Conservation (phyloP, 2,329 filamentous ascomycete species). For the Sphaerulina musiva region DNA sequence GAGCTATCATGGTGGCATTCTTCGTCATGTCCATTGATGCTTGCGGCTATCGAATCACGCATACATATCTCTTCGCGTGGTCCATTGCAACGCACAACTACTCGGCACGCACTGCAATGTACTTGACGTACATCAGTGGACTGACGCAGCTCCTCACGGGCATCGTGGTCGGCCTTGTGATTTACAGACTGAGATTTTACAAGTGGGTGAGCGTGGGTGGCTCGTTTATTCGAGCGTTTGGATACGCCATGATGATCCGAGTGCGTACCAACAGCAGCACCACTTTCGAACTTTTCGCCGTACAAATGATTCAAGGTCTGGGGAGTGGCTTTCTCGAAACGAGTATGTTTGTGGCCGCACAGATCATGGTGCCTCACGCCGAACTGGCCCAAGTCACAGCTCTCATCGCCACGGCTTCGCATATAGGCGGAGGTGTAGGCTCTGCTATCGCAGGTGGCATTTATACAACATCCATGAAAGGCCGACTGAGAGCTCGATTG, state of each 20-base stretch:
- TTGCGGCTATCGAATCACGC: conserved; percentile 41
- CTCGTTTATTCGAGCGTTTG: conserved; percentile 40
- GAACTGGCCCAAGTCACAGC: conserved; percentile 47
- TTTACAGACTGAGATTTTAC: conserved; percentile 41
- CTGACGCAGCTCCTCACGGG: conserved; percentile 35
- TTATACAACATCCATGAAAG: conserved; percentile 44
- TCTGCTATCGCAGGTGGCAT: conserved; percentile 43
- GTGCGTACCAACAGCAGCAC: conserved; percentile 42
- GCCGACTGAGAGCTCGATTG: conserved; percentile 35
- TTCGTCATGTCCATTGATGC: conserved; percentile 40
- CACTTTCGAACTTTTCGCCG: conserved; percentile 42
- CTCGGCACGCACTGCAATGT: conserved; percentile 39
- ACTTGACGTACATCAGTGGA: conserved; percentile 33
- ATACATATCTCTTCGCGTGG: conserved; percentile 48
- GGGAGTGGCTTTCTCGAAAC: conserved; percentile 45
- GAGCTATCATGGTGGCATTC: conserved; percentile 40
- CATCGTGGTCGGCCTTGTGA: conserved; percentile 40
- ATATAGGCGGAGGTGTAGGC: conserved; percentile 39
- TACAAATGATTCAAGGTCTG: conserved; percentile 46
- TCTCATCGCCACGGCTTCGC: conserved; percentile 34
- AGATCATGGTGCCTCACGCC: conserved; percentile 42
- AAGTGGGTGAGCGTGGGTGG: conserved; percentile 44
- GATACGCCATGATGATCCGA: conserved; percentile 48
- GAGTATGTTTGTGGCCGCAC: conserved; percentile 17
- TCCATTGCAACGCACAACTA: conserved; percentile 40